Evolutionary conservation across 192 early-diverging fungal species (phyloP).

Genomic region (Dissophora ornata): DNA sequence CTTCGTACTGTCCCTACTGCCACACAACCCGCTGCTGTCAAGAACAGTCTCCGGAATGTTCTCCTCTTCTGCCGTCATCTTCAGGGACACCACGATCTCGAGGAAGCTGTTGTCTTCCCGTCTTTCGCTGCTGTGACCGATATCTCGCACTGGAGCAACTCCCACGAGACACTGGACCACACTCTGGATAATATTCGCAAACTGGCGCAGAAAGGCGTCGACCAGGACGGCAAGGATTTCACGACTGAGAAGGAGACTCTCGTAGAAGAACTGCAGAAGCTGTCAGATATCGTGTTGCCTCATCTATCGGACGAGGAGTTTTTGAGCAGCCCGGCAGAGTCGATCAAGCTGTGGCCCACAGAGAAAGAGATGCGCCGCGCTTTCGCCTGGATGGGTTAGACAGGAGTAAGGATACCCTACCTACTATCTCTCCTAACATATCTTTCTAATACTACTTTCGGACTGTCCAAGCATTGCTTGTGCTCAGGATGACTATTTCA

Average conservation of each 20-base stretch:
- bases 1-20: conserved; percentile 23
- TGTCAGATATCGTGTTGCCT: conserved; percentile 50
- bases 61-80: conserved; percentile 40
- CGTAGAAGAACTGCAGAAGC: conserved; percentile 28
- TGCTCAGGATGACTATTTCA: too few relatives aligned
- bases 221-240: conserved; percentile 38
- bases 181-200: conserved; percentile 36
- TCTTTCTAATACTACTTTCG: too few relatives aligned
- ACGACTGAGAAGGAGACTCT: conserved; percentile 13
- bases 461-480: too few relatives aligned
- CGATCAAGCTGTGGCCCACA: conserved; percentile 50
- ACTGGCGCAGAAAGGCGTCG: conserved; percentile 39
- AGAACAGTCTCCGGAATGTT: conserved; percentile 17
- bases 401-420: neutral
- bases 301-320: conserved; percentile 44
- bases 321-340: conserved; percentile 25
- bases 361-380: conserved; percentile 35
- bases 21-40: conserved; percentile 25
- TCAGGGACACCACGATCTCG: conserved; percentile 48
- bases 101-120: conserved; percentile 43
- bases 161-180: conserved; percentile 33
- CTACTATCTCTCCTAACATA: too few relatives aligned
- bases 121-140: conserved; percentile 40
- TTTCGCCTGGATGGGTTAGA: conserved; percentile 46
- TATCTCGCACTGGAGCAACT: conserved; percentile 49